Percentiles rank a stretch among this genome's conserved stretches.
These are phyloP conservation scores for Geotrichum klebahnii DNA, from an alignment of 1,139 yeast species.

Conservation along the genomic window DNA sequence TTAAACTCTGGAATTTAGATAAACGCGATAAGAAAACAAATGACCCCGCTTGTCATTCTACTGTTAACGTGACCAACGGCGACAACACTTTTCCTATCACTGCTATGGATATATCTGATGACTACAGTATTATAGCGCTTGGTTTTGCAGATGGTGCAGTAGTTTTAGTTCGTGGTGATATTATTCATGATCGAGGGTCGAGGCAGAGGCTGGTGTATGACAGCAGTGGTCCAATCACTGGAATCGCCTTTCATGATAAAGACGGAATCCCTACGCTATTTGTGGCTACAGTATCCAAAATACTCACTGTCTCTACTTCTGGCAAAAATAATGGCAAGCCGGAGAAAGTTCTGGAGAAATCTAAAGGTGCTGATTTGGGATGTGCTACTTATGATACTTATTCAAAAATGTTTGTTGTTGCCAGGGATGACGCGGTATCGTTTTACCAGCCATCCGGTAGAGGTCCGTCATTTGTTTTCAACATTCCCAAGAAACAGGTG, in stretches of 20 bases:
- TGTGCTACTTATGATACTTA: constrained; percentile 48
- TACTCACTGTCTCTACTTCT: constrained; percentile 69
- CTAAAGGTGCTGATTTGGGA: constrained; percentile 65
- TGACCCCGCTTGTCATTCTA: constrained; percentile 43
- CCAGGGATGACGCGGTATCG: constrained; percentile 49
- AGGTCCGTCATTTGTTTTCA: constrained; percentile 55
- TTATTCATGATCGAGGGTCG: constrained; percentile 83
- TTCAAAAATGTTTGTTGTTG: constrained; percentile 46
- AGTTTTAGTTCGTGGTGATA: constrained; percentile 78
- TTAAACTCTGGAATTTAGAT: constrained; percentile 71
- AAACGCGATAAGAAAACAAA: constrained; percentile 39
- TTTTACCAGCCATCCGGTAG: constrained; percentile 56
- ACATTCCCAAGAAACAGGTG: constrained; percentile 55
- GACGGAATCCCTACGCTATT: constrained; percentile 43
- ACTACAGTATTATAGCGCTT: constrained; percentile 63
- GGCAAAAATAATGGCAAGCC: constrained; percentile 75
- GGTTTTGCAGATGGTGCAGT: constrained; percentile 90
- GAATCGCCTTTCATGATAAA: constrained; percentile 54
- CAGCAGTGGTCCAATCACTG: constrained; percentile 67
- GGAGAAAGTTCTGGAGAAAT: constrained; percentile 56
- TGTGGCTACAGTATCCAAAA: constrained; percentile 65
- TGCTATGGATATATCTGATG: constrained; percentile 53
- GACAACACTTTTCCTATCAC: constrained; percentile 71
- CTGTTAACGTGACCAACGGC: constrained; percentile 48
- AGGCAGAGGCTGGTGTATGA: constrained; percentile 77